Percentiles rank a stretch among this genome's conserved stretches.
Conservation (phyloP, 495 filamentous ascomycete species). For the Daldinia grandis region DNA sequence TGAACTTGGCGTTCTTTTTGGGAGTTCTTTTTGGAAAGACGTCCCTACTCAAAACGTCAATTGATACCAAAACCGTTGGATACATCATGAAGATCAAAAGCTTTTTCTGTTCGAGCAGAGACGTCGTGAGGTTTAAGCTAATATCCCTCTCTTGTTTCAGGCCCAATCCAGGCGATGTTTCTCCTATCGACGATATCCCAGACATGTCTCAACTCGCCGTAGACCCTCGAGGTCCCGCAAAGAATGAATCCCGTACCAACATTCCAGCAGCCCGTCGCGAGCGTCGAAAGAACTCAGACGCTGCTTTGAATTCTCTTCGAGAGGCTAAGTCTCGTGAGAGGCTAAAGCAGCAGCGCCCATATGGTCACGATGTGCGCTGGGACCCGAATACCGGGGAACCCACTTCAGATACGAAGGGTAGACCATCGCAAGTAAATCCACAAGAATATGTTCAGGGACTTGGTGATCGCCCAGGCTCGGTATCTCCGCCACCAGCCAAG, state of each 20-base stretch:
- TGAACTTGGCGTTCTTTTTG: slow-evolving; percentile 5
- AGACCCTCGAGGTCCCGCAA: slow-evolving; percentile 31
- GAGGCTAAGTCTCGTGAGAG: slow-evolving; percentile 47
- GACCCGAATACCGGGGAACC: slow-evolving; percentile 61
- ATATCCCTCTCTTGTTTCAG: slow-evolving; percentile 36
- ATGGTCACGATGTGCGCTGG: slow-evolving; percentile 51
- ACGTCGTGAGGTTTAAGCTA: slow-evolving; percentile 31
- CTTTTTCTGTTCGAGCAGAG: neutral
- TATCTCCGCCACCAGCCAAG: slow-evolving; percentile 40
- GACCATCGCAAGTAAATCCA: slow-evolving; percentile 58
- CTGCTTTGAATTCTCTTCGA: slow-evolving; percentile 43
- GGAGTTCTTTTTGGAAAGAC: slow-evolving; percentile 17
- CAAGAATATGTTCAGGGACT: slow-evolving; percentile 54
- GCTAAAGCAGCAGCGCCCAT: slow-evolving; percentile 38
- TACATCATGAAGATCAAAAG: slow-evolving; percentile 11
- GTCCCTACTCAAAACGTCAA: neutral
- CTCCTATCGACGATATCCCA: slow-evolving; percentile 61
- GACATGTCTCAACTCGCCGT: slow-evolving; percentile 46
- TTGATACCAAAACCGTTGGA: slow-evolving; percentile 13
- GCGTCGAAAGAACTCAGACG: slow-evolving; percentile 54
- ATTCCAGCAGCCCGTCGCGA: slow-evolving; percentile 62
- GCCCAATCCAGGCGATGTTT: slow-evolving; percentile 54
- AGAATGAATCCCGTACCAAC: slow-evolving; percentile 46
- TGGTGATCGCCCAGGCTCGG: slow-evolving; percentile 38
- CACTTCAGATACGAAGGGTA: slow-evolving; percentile 54